These are phyloP conservation scores for Ananas comosus DNA, from an alignment of 176 grass and related monocot genomes.

Conservation along the genomic window DNA sequence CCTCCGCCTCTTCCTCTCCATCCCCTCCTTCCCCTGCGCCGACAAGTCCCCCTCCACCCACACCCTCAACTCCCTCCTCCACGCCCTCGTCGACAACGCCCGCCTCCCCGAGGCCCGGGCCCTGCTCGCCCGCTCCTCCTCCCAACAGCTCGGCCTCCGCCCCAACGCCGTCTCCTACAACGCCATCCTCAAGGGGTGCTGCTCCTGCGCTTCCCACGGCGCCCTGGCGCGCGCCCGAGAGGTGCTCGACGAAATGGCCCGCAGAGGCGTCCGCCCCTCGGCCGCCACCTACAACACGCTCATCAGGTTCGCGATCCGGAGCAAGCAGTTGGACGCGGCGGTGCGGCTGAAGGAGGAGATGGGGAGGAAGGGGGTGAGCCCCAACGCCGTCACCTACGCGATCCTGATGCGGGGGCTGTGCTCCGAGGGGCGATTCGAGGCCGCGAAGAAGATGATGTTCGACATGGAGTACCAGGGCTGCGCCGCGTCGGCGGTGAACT, in stretches of 20 bases:
- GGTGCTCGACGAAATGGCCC: slow-evolving; percentile 75
- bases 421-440: slow-evolving; percentile 25
- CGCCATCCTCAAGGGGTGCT: slow-evolving; percentile 54
- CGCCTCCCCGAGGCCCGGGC: slow-evolving; percentile 31
- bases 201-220: slow-evolving; percentile 12
- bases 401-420: slow-evolving; percentile 61
- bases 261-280: slow-evolving; percentile 45
- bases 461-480: slow-evolving; percentile 96
- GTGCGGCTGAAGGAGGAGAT: slow-evolving; percentile 49
- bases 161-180: slow-evolving; percentile 83
- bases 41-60: slow-evolving; percentile 35
- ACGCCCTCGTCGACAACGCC: slow-evolving; percentile 49
- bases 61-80: slow-evolving; percentile 64
- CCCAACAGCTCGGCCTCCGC: slow-evolving; percentile 42
- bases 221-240: slow-evolving; percentile 29
- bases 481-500: slow-evolving; percentile 51
- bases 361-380: slow-evolving; percentile 28
- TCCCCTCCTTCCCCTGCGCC: slow-evolving; percentile 38
- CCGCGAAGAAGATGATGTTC: slow-evolving; percentile 76
- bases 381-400: slow-evolving; percentile 63
- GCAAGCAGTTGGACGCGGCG: slow-evolving; percentile 29
- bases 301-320: slow-evolving; percentile 37
- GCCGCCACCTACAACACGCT: slow-evolving; percentile 68
- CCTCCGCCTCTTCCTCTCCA: slow-evolving; percentile 43
- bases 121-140: slow-evolving; percentile 27